A percentile compares a stretch with the other conserved stretches of the same genome.
These are phyloP conservation scores for Neoscytalidium dimidiatum DNA, from an alignment of 2,329 filamentous ascomycete species.

Conservation along the genomic window DNA sequence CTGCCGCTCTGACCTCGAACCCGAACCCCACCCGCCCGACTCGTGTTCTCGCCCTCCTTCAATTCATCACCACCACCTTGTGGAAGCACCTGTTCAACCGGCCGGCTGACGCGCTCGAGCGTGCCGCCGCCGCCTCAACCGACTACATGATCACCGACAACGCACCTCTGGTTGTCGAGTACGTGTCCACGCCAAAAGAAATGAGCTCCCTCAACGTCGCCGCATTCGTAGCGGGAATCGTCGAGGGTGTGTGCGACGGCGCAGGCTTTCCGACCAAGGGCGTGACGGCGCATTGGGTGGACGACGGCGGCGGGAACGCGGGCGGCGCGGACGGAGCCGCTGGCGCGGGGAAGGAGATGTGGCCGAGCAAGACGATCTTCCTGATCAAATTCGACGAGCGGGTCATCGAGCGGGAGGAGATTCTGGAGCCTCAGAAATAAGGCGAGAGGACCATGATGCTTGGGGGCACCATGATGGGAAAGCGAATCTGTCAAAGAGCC, in stretches of 20 bases:
- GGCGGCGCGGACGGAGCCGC: constrained; percentile 56
- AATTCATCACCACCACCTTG: constrained; percentile 90
- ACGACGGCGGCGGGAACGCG: constrained; percentile 52
- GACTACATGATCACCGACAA: constrained; percentile 99
- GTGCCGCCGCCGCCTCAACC: constrained; percentile 79
- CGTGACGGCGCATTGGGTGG: constrained; percentile 80
- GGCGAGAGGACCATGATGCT: not conserved
- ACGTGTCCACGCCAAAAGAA: constrained; percentile 89
- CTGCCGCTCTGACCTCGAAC: constrained; percentile 26
- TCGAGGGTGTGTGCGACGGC: constrained; percentile 94
- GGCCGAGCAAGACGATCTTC: constrained; percentile 95
- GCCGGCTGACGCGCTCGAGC: constrained; percentile 89
- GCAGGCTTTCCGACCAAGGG: constrained; percentile 80
- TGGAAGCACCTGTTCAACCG: constrained; percentile 92
- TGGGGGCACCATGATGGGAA: not conserved
- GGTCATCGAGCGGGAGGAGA: constrained; percentile 88
- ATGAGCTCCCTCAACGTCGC: constrained; percentile 97
- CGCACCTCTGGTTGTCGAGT: constrained; percentile 92
- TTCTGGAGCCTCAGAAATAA: constrained; percentile 63
- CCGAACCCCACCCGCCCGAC: constrained; percentile 65
- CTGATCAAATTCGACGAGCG: constrained; percentile 89
- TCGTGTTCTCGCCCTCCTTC: constrained; percentile 85
- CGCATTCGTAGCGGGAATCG: constrained; percentile 89
- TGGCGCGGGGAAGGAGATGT: constrained; percentile 66
- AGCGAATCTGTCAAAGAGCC: not conserved